These are phyloP conservation scores for Schizonepeta tenuifolia DNA, from an alignment of 257 asterid genomes.

Conservation along the genomic window DNA sequence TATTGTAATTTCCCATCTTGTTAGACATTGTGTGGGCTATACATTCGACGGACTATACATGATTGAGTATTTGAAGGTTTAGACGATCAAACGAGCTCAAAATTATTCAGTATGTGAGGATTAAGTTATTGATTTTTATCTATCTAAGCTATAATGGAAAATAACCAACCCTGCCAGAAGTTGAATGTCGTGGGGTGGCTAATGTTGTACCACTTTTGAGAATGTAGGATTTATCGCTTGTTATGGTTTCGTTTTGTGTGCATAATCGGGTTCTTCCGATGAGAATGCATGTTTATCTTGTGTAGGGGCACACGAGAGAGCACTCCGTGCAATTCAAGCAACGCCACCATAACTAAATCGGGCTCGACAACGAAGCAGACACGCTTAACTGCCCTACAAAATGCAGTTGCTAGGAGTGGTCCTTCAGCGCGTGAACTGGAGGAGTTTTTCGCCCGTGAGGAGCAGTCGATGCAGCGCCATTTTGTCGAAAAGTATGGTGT, in stretches of 20 bases:
- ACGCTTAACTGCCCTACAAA: slow-evolving; percentile 30
- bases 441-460: slow-evolving; percentile 57
- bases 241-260: background rate
- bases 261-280: background rate
- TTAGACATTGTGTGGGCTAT: no score
- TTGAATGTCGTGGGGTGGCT: no score
- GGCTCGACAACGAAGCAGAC: slow-evolving; percentile 49
- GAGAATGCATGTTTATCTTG: background rate
- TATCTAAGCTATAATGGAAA: no score
- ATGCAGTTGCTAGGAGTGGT: slow-evolving; percentile 33
- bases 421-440: slow-evolving; percentile 61
- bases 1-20: background rate
- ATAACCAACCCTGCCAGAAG: no score
- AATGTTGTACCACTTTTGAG: slow-evolving; percentile 13
- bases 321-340: slow-evolving; percentile 52
- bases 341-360: slow-evolving; percentile 27
- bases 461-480: slow-evolving; percentile 50
- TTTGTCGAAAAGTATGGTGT: slow-evolving; percentile 61
- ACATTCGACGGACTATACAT: no score
- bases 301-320: slow-evolving; percentile 61
- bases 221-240: background rate
- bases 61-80: no score
- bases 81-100: no score
- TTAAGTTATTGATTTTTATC: no score
- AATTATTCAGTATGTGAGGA: no score